Evolutionary conservation across 345 rosid genomes (phyloP).

Genomic region (Ceriops zippeliana): DNA sequence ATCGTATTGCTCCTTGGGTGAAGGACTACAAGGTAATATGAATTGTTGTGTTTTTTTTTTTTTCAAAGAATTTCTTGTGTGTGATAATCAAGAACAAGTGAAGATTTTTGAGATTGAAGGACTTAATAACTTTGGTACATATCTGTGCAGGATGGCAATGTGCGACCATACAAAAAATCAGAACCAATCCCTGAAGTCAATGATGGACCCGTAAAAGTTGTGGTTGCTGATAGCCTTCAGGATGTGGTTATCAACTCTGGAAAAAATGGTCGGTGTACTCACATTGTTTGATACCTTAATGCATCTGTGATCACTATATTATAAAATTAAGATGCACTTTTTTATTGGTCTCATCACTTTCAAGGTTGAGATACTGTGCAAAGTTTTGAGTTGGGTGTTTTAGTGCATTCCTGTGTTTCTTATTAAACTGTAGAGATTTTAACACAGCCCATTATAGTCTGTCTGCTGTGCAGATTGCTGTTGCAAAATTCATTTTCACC

Average conservation of each 20-base stretch:
- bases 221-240: constrained; percentile 83
- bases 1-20: constrained; percentile 75
- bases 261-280: constrained; percentile 58
- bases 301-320: too few relatives aligned
- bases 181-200: constrained; percentile 88
- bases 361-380: too few relatives aligned
- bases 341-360: too few relatives aligned
- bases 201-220: constrained; percentile 83
- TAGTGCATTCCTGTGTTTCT: too few relatives aligned
- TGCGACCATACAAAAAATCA: constrained; percentile 57
- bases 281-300: background rate
- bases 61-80: background rate
- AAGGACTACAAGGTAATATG: constrained; percentile 70
- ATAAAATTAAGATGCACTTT: too few relatives aligned
- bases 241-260: constrained; percentile 73
- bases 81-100: background rate
- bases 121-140: background rate
- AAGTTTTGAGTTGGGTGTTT: too few relatives aligned
- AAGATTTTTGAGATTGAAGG: too few relatives aligned
- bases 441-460: too few relatives aligned
- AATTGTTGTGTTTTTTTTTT: background rate
- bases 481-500: too few relatives aligned
- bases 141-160: constrained; percentile 74
- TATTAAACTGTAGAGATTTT: too few relatives aligned
- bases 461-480: too few relatives aligned